phyloP scores from a whole-genome alignment of 202 grass and related monocot species.

The Setaria viridis region DNA sequence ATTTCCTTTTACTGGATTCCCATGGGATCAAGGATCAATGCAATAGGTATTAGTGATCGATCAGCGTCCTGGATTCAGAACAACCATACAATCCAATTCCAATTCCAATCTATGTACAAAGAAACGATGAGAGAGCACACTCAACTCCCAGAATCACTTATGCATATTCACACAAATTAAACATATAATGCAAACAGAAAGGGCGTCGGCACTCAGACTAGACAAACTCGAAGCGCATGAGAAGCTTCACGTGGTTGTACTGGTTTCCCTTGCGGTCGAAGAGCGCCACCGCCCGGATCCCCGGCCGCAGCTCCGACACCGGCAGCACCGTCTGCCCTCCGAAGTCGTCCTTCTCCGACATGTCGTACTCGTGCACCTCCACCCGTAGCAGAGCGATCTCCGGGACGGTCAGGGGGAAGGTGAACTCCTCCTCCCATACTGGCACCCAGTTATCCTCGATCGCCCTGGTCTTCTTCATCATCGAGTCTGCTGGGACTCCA shows the following conservation, averaged over 20 bases:
- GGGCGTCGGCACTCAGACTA: constrained; percentile 4
- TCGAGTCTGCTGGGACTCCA: constrained; percentile 63
- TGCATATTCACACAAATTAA: neutral
- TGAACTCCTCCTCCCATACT: constrained; percentile 76
- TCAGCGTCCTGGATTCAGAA: too few relatives aligned
- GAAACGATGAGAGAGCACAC: neutral
- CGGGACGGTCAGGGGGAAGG: constrained; percentile 54
- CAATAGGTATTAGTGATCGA: neutral
- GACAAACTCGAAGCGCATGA: constrained; percentile 75
- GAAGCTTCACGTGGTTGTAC: constrained; percentile 59
- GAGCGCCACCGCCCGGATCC: constrained; percentile 67
- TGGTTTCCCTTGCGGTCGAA: constrained; percentile 57
- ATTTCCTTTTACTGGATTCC: too few relatives aligned
- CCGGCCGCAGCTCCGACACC: constrained; percentile 62
- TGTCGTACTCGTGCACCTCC: constrained; percentile 78
- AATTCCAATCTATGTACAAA: neutral
- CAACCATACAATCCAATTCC: neutral
- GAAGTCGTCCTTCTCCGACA: constrained; percentile 88
- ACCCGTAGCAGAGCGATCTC: constrained; percentile 72
- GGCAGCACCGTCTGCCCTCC: constrained; percentile 73
- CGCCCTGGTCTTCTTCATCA: constrained; percentile 77
- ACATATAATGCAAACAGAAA: neutral
- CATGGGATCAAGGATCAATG: neutral
- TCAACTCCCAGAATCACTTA: neutral
- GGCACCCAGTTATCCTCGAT: constrained; percentile 92